Evolutionary conservation across 2,329 filamentous ascomycete genomes (phyloP), one percentile per base, ranked within the genome.

Genomic region (Phialocephala sp.): DNA sequence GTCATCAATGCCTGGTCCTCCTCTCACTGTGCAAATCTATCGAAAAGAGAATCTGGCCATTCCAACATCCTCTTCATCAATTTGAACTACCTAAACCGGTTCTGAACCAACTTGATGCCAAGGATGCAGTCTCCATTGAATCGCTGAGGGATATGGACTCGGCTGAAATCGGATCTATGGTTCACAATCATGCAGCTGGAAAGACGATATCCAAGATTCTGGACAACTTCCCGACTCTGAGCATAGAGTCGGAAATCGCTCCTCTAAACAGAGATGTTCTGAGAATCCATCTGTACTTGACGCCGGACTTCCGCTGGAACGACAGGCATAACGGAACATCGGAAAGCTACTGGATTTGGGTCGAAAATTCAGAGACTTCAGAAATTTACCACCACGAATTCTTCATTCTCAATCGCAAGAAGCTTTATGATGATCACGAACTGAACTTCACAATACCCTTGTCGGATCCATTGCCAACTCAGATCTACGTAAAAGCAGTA

Each of bases 371-470:
- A 0, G 95, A 98, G 73, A 97, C 94, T 0, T 94, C 93, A 0
- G 94, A 98, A 78, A 98, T 99, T 47, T 98, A 97, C 74, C 95
- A 99, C 73, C 92, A 98, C 70, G 95, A 99, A 77, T 97, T 91
- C 79, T 98, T 99, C 79, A 95, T 99, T 64, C 84, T 99, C 6
- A 96, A 89, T 68, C 86, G 93, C 69, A 92, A 88, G 78, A 97
- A 97, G 82, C 84, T 99, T 2, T 88, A 97, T 71, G 94, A 98
- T 76, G 92, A 95, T n/a, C 95, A 99, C 72, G 95, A 99, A 79
- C 86, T 99, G 57, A 97, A 95, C 79, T 99, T 99, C 74, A 98
- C 95, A 0, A 99, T 99, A 58, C 95, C 96, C 0, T 81, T 99
- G 0, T 91, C 94, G 0, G 95, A 99, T 76, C 96, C 95, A 0